Evolutionary conservation across 2,329 filamentous ascomycete genomes (phyloP).

Genomic region (Neoascochyta sp.): DNA sequence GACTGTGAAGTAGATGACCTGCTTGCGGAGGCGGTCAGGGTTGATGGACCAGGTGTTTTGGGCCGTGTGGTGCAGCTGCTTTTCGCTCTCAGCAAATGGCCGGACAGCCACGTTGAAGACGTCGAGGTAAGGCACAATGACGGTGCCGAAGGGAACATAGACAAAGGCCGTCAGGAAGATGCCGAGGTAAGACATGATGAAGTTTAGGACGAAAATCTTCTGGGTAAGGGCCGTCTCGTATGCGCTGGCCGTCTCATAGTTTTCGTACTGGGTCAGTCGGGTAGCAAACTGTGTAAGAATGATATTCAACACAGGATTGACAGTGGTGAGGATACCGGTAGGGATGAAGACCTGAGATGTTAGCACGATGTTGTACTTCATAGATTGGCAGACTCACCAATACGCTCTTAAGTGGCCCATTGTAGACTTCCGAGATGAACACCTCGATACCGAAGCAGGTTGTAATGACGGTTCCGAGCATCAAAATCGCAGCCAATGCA

Average conservation of each 20-base stretch:
- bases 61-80: conserved; percentile 54
- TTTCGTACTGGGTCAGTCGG: conserved; percentile 76
- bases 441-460: conserved; percentile 90
- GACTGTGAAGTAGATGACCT: conserved; percentile 94
- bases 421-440: conserved; percentile 91
- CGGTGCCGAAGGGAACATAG: conserved; percentile 84
- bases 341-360: conserved; percentile 82
- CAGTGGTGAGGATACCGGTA: conserved; percentile 77
- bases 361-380: too few species aligned
- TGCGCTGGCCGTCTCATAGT: conserved; percentile 83
- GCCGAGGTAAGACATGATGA: conserved; percentile 90
- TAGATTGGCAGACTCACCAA: conserved; percentile 58
- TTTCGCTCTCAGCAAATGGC: conserved; percentile 70
- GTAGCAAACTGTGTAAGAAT: conserved; percentile 74
- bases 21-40: conserved; percentile 74
- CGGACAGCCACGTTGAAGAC: conserved; percentile 72
- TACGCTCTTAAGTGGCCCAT: conserved; percentile 80
- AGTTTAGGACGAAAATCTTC: conserved; percentile 94
- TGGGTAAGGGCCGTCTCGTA: conserved; percentile 81
- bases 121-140: conserved; percentile 81
- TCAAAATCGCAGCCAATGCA: conserved; percentile 65
- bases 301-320: conserved; percentile 73
- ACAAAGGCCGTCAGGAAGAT: conserved; percentile 85
- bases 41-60: conserved; percentile 74
- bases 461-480: conserved; percentile 78